Evolutionary conservation across 1,284 basidiomycete genomes (phyloP), one percentile per base, ranked within the genome.

Genomic region (Marasmius oreades): DNA sequence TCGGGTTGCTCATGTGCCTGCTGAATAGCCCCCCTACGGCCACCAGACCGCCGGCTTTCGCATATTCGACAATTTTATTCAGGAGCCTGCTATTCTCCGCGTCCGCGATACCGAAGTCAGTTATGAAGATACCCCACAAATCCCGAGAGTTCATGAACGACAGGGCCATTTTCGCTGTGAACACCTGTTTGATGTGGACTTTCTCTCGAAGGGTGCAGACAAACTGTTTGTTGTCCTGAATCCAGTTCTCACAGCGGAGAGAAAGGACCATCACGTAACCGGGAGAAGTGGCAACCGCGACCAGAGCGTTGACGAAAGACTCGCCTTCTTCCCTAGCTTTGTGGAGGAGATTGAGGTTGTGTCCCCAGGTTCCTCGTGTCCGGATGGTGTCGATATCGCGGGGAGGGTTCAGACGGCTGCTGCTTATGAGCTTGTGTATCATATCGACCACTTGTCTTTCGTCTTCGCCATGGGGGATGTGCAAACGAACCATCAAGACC

Each of bases 1-100:
- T n/a, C 20, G 39, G 39, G 20, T 20, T 16, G n/a, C n/a, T 18
- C 7, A 11, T 42, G 53, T 64, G 63, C 10, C 20, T 58, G 43
- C n/a, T 55, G 57, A 72, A 71, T 5, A 64, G 24, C 12, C 70
- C 69, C n/a, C 69, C 68, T 43, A 70, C 47, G 18, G 70, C 63
- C 4, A 69, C 62, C 20, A 50, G 59, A 1, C 72, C 71, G n/a
- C 70, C 71, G 2, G 56, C 56, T 55, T 67, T 65, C 28, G 63
- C 57, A 44, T 67, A 72, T 12, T 59, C 59, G 16, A 66, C 64
- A 11, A 73, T 58, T 26, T 62, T 62, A 22, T 47, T 46, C 5
- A 69, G 39, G 10, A 68, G 61, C 31, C 59, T 58, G 12, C 53
- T 55, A 53, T 69, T 64, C 12, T 58, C 42, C 0, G 51, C 22